Evolutionary conservation across 2,329 filamentous ascomycete genomes (phyloP), one percentile per base, ranked within the genome.

Genomic region (Rhexocercosporidium sp.): DNA sequence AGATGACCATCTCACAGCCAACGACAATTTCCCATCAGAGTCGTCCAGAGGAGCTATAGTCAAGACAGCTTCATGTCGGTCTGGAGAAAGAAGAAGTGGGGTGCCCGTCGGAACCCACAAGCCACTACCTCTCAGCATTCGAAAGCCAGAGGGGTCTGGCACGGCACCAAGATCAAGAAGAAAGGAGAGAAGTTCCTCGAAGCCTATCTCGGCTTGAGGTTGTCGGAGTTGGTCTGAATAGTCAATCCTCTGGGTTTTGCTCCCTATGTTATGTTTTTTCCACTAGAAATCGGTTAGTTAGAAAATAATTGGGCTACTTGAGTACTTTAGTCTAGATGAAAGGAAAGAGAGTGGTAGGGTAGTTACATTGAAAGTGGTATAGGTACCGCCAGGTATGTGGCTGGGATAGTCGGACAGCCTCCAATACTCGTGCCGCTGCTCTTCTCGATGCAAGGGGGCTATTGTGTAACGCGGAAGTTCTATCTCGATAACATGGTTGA

Each of bases 401-500:
- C 84, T 86, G 0, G 84, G 83, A 62, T 84, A 80, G 1, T 80
- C 76, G 46, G 83, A 83, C 3, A 88, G 78, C 16, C 79, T 79
- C 86, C 88, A 91, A 77, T 91, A 91, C 60, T 86, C 81, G 0
- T 81, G 77, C 14, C 84, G 81, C 61, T 86, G 78, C 68, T 79
- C 77, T 67, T 84, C 83, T 27, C 88, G 82, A 70, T 89, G 85
- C 72, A 85, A 81, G 0, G 88, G 88, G 64, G 85, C 86, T 57
- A 90, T 87, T 3, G 86, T 88, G 72, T 88, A 89, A 1, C 88
- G 84, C 3, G 88, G 88, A 44, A 90, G 80, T 72, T 91, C 88
- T 41, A 90, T 85, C 74, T 91, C 88, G 44, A 91, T 88, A 62
- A 90, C 83, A 46, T 87, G 85, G 66, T 89, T 90, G 69, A 91